Evolutionary conservation across 1,139 yeast genomes (phyloP).

Genomic region (Nakaseomyces kungkrabaensis): DNA sequence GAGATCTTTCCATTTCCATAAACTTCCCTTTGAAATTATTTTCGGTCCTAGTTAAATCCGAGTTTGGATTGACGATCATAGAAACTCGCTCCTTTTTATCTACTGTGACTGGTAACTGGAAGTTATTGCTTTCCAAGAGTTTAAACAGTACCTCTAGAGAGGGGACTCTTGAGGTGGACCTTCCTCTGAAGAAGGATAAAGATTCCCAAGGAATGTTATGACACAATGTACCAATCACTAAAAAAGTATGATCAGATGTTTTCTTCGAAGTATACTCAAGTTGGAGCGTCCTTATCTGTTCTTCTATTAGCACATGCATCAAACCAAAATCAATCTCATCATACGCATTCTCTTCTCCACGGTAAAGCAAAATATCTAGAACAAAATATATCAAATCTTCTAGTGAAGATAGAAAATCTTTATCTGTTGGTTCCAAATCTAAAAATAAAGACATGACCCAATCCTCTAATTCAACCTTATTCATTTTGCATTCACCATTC

Average conservation of each 20-base stretch:
- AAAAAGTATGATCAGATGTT: slow-evolving; percentile 45
- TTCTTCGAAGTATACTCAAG: slow-evolving; percentile 9
- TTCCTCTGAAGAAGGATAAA: slow-evolving; percentile 41
- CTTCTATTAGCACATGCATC: slow-evolving; percentile 42
- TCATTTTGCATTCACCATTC: slow-evolving; percentile 14
- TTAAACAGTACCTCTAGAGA: slow-evolving; percentile 44
- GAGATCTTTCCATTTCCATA: slow-evolving; percentile 13
- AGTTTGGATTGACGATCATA: slow-evolving; percentile 68
- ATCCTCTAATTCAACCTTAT: slow-evolving; percentile 39
- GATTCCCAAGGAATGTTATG: slow-evolving; percentile 85
- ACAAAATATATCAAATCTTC: slow-evolving; percentile 60
- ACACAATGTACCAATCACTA: slow-evolving; percentile 58
- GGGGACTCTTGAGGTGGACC: slow-evolving; percentile 69
- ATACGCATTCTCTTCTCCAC: slow-evolving; percentile 55
- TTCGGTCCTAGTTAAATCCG: slow-evolving; percentile 66
- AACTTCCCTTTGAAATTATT: slow-evolving; percentile 44
- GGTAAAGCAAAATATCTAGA: slow-evolving; percentile 49
- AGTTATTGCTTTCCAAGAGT: slow-evolving; percentile 30
- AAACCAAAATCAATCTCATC: slow-evolving; percentile 55
- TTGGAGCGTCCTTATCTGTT: slow-evolving; percentile 32
- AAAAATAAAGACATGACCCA: slow-evolving; percentile 44
- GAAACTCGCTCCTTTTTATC: slow-evolving; percentile 19
- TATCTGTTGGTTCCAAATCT: slow-evolving; percentile 32
- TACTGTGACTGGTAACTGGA: slow-evolving; percentile 10
- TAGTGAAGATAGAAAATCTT: slow-evolving; percentile 34